Evolutionary conservation across 768 basidiomycete species (phyloP).

Genomic region (Serendipita sp.): DNA sequence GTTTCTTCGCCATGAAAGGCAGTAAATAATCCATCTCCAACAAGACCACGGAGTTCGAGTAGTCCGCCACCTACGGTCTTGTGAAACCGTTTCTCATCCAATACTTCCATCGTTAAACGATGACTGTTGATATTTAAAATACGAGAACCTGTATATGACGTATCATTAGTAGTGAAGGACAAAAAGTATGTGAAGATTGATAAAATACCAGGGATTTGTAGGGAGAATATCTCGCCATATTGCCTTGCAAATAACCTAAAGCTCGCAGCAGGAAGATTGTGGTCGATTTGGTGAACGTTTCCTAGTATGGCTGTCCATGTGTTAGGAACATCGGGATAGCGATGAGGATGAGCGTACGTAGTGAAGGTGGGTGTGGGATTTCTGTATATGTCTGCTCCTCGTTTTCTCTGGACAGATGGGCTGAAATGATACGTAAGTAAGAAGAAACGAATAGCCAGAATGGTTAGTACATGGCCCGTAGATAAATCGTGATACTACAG

Average conservation of each 20-base stretch:
- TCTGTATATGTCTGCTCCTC: constrained; percentile 12
- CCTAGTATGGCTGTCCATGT: constrained; percentile 22
- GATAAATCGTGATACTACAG: background rate
- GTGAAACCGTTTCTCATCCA: constrained; percentile 28
- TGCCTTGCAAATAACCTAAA: constrained; percentile 19
- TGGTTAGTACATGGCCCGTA: background rate
- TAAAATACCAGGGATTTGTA: constrained; percentile 22
- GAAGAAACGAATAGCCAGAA: background rate
- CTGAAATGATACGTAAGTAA: background rate
- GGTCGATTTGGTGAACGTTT: constrained; percentile 18
- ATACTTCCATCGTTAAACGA: constrained; percentile 26
- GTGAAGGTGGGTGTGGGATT: constrained; percentile 28
- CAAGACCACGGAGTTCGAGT: constrained; percentile 24
- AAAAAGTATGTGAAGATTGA: background rate
- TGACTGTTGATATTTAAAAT: constrained; percentile 22
- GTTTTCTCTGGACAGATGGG: background rate
- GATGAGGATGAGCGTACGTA: constrained; percentile 13
- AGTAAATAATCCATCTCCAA: constrained; percentile 29
- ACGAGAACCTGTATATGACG: constrained; percentile 14
- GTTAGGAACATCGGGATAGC: too few relatives aligned
- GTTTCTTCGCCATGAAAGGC: constrained; percentile 29
- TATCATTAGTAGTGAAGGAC: background rate
- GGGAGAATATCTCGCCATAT: constrained; percentile 29
- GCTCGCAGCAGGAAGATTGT: constrained; percentile 11
- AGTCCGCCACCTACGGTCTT: constrained; percentile 23